Evolutionary conservation across 495 filamentous ascomycete genomes (phyloP).

Genomic region (Xylaria venustula): DNA sequence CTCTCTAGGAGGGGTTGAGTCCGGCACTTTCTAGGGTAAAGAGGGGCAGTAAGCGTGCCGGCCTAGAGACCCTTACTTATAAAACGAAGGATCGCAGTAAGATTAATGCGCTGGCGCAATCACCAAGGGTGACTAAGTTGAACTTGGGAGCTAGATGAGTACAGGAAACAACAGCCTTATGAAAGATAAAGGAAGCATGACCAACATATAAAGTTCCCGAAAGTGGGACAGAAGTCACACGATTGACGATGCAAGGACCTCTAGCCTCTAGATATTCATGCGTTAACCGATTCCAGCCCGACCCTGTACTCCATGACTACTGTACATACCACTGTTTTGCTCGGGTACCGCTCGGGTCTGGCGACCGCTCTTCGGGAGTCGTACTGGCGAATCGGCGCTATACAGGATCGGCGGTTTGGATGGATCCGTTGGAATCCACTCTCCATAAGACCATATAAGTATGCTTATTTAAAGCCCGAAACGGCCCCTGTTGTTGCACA

Average conservation of each 20-base stretch:
- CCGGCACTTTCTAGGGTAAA: not conserved
- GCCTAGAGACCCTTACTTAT: not conserved
- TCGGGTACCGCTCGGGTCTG: too few relatives aligned
- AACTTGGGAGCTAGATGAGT: not conserved
- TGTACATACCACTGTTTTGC: too few relatives aligned
- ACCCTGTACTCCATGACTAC: too few relatives aligned
- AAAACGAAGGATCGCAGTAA: slow-evolving; percentile 7
- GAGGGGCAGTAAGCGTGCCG: slow-evolving; percentile 9
- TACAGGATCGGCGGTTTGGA: not conserved
- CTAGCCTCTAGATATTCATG: too few relatives aligned
- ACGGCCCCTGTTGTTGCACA: too few relatives aligned
- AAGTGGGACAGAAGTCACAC: not conserved
- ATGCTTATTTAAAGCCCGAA: too few relatives aligned
- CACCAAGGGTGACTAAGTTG: not conserved
- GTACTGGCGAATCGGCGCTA: too few relatives aligned
- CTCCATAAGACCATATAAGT: too few relatives aligned
- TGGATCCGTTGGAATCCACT: not conserved
- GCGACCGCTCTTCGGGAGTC: too few relatives aligned
- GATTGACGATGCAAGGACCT: not conserved
- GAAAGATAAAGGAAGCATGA: not conserved
- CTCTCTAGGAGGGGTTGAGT: not conserved
- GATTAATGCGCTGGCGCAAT: slow-evolving; percentile 8
- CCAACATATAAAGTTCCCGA: not conserved
- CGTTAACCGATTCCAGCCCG: too few relatives aligned
- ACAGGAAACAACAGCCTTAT: not conserved